Evolutionary conservation across 192 early-diverging fungal genomes (phyloP).

Genomic region (Coemansia sp.): DNA sequence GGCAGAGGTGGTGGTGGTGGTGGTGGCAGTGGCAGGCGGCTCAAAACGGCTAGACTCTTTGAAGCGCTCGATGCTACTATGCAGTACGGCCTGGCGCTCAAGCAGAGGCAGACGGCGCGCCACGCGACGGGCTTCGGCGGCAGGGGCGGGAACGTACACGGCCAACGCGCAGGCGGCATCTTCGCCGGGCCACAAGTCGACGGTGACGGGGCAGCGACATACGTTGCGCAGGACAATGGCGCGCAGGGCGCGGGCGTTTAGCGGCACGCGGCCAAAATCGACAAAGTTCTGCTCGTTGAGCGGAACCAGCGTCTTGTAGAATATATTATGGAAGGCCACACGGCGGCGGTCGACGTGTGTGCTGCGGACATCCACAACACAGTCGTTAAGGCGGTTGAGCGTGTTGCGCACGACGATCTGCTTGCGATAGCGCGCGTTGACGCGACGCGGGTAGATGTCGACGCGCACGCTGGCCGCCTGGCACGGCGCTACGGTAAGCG

Average conservation of each 20-base stretch:
- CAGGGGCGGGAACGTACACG: neutral
- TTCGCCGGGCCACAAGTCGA: constrained; percentile 46
- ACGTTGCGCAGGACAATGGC: constrained; percentile 86
- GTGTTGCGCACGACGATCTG: constrained; percentile 92
- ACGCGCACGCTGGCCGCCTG: constrained; percentile 77
- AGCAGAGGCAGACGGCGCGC: constrained; percentile 38
- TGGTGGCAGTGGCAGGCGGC: too few relatives aligned
- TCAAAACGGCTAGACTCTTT: constrained; percentile 22
- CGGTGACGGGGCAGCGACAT: constrained; percentile 46
- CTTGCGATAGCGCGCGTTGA: constrained; percentile 97
- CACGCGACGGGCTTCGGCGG: constrained; percentile 25
- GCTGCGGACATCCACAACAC: constrained; percentile 86
- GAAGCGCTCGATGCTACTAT: constrained; percentile 37
- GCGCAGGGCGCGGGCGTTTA: constrained; percentile 78
- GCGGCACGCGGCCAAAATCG: constrained; percentile 87
- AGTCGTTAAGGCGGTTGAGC: constrained; percentile 85
- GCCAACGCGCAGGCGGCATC: constrained; percentile 7
- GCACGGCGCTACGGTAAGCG: constrained; percentile 69
- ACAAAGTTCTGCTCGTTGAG: constrained; percentile 86
- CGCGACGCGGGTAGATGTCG: constrained; percentile 94
- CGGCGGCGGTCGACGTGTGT: constrained; percentile 94
- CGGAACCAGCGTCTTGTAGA: constrained; percentile 85
- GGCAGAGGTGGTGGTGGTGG: neutral
- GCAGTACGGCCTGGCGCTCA: constrained; percentile 51
- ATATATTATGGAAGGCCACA: constrained; percentile 96